phyloP scores from a whole-genome alignment of 768 basidiomycete species.

The Trametes gibbosa region DNA sequence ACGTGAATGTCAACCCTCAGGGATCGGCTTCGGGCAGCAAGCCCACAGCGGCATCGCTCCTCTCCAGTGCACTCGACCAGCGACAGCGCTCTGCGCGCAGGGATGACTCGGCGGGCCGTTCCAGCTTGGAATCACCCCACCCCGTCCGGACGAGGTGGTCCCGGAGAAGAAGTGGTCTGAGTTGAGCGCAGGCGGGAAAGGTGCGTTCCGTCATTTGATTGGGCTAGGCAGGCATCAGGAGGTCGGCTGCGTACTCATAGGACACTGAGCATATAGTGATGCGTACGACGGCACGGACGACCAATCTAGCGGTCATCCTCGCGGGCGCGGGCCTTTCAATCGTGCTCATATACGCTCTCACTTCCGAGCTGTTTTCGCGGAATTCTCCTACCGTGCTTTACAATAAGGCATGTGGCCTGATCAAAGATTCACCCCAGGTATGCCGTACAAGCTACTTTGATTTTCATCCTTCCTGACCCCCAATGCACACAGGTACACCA shows the following conservation, averaged over 20 bases:
- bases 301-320: constrained; percentile 54
- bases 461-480: not conserved
- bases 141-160: constrained; percentile 49
- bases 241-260: not conserved
- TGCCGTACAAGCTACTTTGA: constrained; percentile 11
- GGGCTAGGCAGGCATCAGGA: not conserved
- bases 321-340: constrained; percentile 80
- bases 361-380: constrained; percentile 82
- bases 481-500: constrained; percentile 51
- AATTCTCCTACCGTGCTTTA: constrained; percentile 86
- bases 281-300: constrained; percentile 48
- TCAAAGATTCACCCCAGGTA: constrained; percentile 46
- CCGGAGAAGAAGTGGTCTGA: constrained; percentile 77
- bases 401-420: constrained; percentile 51
- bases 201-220: constrained; percentile 34
- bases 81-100: constrained; percentile 40
- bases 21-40: constrained; percentile 1
- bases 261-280: constrained; percentile 39
- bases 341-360: constrained; percentile 73
- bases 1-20: constrained; percentile 3
- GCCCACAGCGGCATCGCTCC: constrained; percentile 39
- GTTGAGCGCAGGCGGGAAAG: constrained; percentile 72
- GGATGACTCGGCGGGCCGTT: constrained; percentile 73
- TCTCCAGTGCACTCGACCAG: constrained; percentile 66
- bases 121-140: constrained; percentile 64